phyloP scores from a whole-genome alignment of 2,329 filamentous ascomycete species.

The Fusarium sp. region DNA sequence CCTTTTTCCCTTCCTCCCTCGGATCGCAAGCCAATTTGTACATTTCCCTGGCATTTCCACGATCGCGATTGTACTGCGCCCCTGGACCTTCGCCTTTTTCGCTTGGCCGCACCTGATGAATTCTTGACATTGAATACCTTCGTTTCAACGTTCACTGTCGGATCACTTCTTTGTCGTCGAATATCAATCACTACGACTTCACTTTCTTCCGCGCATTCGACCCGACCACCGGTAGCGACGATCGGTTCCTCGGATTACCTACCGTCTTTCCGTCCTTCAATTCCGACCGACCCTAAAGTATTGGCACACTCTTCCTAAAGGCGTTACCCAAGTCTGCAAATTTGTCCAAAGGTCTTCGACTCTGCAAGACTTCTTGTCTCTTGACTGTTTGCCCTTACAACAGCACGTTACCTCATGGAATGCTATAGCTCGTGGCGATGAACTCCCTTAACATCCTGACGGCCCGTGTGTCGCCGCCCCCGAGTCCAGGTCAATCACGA shows the following conservation, averaged over 20 bases:
- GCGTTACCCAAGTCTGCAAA: background rate
- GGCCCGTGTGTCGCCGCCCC: slow-evolving; percentile 76
- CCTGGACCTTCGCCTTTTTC: slow-evolving; percentile 25
- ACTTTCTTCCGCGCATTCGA: slow-evolving; percentile 27
- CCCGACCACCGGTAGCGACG: slow-evolving; percentile 9
- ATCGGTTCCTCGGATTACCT: slow-evolving; percentile 10
- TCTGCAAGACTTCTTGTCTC: background rate
- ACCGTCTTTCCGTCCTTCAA: slow-evolving; percentile 12
- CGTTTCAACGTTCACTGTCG: slow-evolving; percentile 33
- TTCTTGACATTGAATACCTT: slow-evolving; percentile 39
- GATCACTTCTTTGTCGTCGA: slow-evolving; percentile 16
- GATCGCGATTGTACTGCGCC: slow-evolving; percentile 29
- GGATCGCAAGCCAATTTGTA: slow-evolving; percentile 9
- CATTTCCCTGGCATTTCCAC: slow-evolving; percentile 26
- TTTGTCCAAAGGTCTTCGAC: background rate
- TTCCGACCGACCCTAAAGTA: background rate
- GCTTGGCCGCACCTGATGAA: slow-evolving; percentile 32
- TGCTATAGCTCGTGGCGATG: slow-evolving; percentile 73
- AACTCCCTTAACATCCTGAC: slow-evolving; percentile 97
- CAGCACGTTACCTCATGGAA: slow-evolving; percentile 61
- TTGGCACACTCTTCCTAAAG: background rate
- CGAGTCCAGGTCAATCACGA: slow-evolving; percentile 66
- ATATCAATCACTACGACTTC: background rate
- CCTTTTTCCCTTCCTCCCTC: slow-evolving; percentile 24
- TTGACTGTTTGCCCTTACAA: background rate